Conservation (phyloP, 371 early-diverging fungal species). For the Smittium culicis region DNA sequence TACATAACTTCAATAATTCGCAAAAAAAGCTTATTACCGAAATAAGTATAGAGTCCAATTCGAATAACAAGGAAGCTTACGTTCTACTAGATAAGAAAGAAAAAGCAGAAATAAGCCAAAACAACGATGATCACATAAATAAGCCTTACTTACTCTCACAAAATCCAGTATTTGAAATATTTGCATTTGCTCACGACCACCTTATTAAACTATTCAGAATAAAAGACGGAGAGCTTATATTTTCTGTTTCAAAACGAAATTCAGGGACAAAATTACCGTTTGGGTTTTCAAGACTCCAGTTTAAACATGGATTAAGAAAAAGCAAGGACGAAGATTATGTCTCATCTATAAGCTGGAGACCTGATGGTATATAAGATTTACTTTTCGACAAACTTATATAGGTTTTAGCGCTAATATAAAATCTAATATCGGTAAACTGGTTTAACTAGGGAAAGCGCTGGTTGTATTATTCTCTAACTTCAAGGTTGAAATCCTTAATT, state of each 20-base stretch:
- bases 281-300: no score
- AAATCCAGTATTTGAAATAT: neutral
- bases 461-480: neutral
- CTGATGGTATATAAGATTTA: neutral
- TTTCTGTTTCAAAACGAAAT: neutral
- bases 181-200: neutral
- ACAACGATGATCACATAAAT: no score
- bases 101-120: no score
- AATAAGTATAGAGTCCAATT: no score
- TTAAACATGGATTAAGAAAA: neutral
- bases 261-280: neutral
- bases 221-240: neutral
- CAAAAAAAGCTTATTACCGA: no score
- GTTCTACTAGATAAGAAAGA: no score
- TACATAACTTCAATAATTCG: no score
- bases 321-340: neutral
- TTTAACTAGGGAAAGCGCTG: neutral
- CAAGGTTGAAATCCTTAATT: neutral
- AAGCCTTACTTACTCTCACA: no score
- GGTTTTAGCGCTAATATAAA: no score
- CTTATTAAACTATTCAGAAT: neutral
- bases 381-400: no score
- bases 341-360: neutral
- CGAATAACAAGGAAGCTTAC: no score
- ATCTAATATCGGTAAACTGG: no score